These are phyloP conservation scores for Euphorbia lathyris DNA, from an alignment of 345 rosid species.

Conservation along the genomic window DNA sequence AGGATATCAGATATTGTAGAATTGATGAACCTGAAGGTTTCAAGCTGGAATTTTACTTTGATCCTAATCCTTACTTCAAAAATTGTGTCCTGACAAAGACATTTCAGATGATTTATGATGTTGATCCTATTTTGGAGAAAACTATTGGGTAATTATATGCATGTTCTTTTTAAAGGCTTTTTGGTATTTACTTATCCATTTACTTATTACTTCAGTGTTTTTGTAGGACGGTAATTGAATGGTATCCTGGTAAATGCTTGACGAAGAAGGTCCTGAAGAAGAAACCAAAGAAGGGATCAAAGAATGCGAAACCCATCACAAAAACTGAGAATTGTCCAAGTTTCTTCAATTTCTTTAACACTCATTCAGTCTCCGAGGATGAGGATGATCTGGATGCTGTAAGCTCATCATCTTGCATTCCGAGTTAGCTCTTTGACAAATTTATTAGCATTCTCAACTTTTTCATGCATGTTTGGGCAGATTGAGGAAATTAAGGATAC, in stretches of 20 bases:
- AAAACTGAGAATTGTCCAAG: slow-evolving; percentile 17
- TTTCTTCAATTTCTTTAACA: slow-evolving; percentile 23
- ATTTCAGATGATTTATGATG: slow-evolving; percentile 31
- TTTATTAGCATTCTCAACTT: neutral
- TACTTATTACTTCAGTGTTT: neutral
- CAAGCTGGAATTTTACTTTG: slow-evolving; percentile 32
- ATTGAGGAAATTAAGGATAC: slow-evolving; percentile 20
- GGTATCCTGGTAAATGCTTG: slow-evolving; percentile 27
- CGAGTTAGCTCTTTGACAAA: neutral
- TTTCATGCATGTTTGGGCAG: neutral
- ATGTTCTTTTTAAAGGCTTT: neutral
- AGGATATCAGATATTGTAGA: slow-evolving; percentile 28
- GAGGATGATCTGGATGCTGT: slow-evolving; percentile 21
- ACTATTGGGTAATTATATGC: slow-evolving; percentile 21
- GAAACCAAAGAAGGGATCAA: slow-evolving; percentile 25
- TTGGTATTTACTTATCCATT: neutral
- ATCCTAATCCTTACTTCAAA: slow-evolving; percentile 30
- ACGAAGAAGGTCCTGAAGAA: slow-evolving; percentile 24
- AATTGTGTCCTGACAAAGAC: slow-evolving; percentile 28
- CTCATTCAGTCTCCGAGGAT: slow-evolving; percentile 15
- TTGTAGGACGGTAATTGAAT: slow-evolving; percentile 23
- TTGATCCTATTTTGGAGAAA: slow-evolving; percentile 24
- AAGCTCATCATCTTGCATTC: slow-evolving; percentile 1
- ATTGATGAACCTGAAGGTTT: slow-evolving; percentile 28
- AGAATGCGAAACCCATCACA: slow-evolving; percentile 20